Base-by-base conservation (phyloP, 1,284 basidiomycete species). In the Pascua guehoae region DNA sequence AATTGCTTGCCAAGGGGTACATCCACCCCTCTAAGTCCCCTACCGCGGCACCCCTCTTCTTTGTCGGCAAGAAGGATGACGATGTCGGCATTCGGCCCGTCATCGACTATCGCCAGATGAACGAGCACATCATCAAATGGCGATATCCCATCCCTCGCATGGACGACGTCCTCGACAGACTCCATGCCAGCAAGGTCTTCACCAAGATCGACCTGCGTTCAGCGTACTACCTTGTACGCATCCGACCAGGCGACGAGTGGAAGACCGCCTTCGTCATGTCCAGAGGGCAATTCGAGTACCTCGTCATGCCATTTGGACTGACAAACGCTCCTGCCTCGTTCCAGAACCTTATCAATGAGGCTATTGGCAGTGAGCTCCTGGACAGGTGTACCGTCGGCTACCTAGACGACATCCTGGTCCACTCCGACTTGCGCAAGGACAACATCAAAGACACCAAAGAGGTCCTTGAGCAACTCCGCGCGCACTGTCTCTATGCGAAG, bases 21-120 rank as follows among this genome's bases (percentile, higher is more conserved):
- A 70, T 72, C 32, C 42, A 56, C 7, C 51, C 51, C 5, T 73
- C 64, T 4, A 63, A 65, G 18, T 72, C 69, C 0, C 62, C 69
- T 1, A 59, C 62, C 48, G 66, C 61, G 5, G 63, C 79, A 0
- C 78, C 78, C 0, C 61, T 81, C 40, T 70, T 83, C 5, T 82
- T 82, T 53, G 71, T 79, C 39, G 69, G 71, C 41, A 80, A 81
- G 61, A 81, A 80, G 60, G 73, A 76, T 55, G 74, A 79, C 8
- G 51, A 54, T 0, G 63, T 77, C 0, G 38, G n/a, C 4, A 3
- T 32, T 4, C 24, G 24, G 53, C 71, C 24, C 7, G 24, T 32
- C 24, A 32, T 32, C 24, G 77, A 83, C 58, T 82, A 79, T 60
- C 62, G 74, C 0, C 68, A 70, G 10, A 70, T 82, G 17, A 83